Evolutionary conservation across 495 filamentous ascomycete species (phyloP).

Genomic region (Lasiosphaeris hirsuta): DNA sequence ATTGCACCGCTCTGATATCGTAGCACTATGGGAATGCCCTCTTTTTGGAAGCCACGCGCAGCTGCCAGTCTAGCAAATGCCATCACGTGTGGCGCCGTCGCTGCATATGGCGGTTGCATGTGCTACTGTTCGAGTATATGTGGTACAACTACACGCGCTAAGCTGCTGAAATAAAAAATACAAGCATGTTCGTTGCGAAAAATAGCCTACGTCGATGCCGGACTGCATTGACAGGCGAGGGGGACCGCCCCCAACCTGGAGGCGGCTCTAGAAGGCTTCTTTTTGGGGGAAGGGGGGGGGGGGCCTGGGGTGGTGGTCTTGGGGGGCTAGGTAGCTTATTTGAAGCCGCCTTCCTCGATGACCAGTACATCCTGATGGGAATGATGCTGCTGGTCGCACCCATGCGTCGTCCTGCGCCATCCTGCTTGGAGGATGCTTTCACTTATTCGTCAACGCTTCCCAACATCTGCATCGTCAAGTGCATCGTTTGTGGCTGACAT

Average conservation of each 20-base stretch:
- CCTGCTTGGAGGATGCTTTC: background rate
- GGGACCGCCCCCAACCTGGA: slow-evolving; percentile 3
- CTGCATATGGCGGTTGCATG: background rate
- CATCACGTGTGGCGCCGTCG: background rate
- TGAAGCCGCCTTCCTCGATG: too few relatives aligned
- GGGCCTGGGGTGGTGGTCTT: too few relatives aligned
- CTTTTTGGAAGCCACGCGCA: too few relatives aligned
- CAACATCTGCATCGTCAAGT: background rate
- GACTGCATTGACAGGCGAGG: background rate
- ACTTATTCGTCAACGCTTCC: background rate
- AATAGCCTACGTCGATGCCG: background rate
- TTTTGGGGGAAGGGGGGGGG: too few relatives aligned
- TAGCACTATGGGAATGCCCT: too few relatives aligned
- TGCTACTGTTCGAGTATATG: background rate
- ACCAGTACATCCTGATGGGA: too few relatives aligned
- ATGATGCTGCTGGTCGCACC: too few relatives aligned
- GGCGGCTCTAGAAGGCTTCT: slow-evolving; percentile 17
- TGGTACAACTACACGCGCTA: background rate
- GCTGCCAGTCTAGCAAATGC: too few relatives aligned
- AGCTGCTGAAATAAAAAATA: background rate
- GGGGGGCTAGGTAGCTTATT: too few relatives aligned
- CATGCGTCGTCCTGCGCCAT: background rate
- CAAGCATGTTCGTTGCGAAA: background rate
- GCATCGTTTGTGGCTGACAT: background rate
- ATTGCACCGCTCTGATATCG: too few relatives aligned